Evolutionary conservation across 495 filamentous ascomycete species (phyloP).

Genomic region (Penicillium lividum): DNA sequence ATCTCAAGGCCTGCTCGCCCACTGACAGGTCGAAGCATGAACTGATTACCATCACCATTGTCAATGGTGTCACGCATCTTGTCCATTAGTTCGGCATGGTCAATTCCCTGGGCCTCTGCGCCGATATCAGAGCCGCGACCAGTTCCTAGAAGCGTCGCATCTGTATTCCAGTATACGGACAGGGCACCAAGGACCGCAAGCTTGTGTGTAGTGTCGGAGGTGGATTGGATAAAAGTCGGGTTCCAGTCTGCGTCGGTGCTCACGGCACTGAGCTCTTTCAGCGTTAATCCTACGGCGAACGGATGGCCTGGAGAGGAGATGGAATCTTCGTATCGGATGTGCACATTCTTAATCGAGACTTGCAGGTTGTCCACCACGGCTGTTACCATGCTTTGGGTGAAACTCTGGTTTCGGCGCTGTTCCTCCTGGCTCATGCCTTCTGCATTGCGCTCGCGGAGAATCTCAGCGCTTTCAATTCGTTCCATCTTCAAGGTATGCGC

Average conservation of each 20-base stretch:
- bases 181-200: slow-evolving; percentile 83
- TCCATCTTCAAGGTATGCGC: slow-evolving; percentile 92
- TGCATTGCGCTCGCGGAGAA: slow-evolving; percentile 85
- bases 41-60: slow-evolving; percentile 76
- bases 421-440: slow-evolving; percentile 94
- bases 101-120: slow-evolving; percentile 64
- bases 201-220: slow-evolving; percentile 82
- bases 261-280: slow-evolving; percentile 93
- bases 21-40: slow-evolving; percentile 91
- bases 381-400: slow-evolving; percentile 89
- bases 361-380: slow-evolving; percentile 98
- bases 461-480: slow-evolving; percentile 91
- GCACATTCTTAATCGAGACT: slow-evolving; percentile 95
- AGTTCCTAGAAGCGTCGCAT: slow-evolving; percentile 76
- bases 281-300: slow-evolving; percentile 85
- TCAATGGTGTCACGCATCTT: slow-evolving; percentile 78
- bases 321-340: slow-evolving; percentile 96
- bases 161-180: slow-evolving; percentile 97
- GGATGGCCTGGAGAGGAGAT: slow-evolving; percentile 93
- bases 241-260: slow-evolving; percentile 93
- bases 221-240: slow-evolving; percentile 90
- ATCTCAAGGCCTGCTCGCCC: slow-evolving; percentile 90
- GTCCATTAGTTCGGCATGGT: slow-evolving; percentile 72
- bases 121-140: slow-evolving; percentile 61
- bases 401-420: slow-evolving; percentile 93